Evolutionary conservation across 495 filamentous ascomycete genomes (phyloP).

Genomic region (Aspergillus indologenus): DNA sequence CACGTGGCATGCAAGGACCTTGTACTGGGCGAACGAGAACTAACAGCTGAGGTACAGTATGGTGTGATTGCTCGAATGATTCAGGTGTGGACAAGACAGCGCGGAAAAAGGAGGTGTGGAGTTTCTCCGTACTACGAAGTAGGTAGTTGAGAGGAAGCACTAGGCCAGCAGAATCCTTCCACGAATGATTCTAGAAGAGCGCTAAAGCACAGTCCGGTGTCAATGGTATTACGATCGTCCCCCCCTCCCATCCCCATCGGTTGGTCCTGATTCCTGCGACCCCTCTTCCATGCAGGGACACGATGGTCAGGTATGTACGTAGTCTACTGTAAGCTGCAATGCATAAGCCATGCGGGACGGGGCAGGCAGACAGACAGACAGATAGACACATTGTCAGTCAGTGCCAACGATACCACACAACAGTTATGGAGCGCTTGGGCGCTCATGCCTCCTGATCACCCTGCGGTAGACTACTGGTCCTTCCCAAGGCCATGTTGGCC

Average conservation of each 20-base stretch:
- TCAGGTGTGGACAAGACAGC: no score
- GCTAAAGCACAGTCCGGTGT: not conserved
- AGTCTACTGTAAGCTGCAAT: not conserved
- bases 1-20: no score
- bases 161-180: not conserved
- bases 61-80: no score
- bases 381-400: not conserved
- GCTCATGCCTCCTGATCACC: not conserved
- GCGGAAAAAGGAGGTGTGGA: not conserved
- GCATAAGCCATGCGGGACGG: no score
- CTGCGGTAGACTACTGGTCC: no score
- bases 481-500: not conserved
- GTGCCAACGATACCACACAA: not conserved
- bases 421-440: not conserved
- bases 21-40: no score
- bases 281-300: not conserved
- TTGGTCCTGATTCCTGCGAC: not conserved
- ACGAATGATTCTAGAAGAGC: not conserved
- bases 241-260: no score
- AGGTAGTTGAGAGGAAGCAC: conserved; percentile 1
- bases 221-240: not conserved
- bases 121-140: no score
- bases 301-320: not conserved
- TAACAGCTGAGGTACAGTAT: no score
- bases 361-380: no score